Conservation (phyloP, 2,329 filamentous ascomycete genomes). For the Xylariales sp. region DNA sequence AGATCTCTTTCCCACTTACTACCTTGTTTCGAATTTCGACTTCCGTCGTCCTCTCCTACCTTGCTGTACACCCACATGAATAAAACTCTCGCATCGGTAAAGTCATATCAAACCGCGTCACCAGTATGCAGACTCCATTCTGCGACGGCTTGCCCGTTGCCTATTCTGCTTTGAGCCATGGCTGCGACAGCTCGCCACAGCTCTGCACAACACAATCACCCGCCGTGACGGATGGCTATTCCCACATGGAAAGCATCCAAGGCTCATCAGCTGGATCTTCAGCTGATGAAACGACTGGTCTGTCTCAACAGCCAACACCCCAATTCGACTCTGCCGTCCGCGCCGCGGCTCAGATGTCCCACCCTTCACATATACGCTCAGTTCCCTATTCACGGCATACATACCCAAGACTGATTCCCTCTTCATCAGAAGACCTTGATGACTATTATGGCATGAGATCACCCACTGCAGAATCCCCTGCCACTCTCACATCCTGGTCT, state of each 20-base stretch:
- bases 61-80: too few relatives aligned
- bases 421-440: conserved; percentile 31
- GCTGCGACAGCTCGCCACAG: conserved; percentile 8
- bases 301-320: conserved; percentile 8
- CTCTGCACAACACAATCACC: conserved; percentile 19
- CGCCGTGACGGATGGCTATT: conserved; percentile 8
- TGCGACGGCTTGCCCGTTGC: conserved; percentile 19
- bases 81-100: too few relatives aligned
- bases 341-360: conserved; percentile 13
- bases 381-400: conserved; percentile 16
- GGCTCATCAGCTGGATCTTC: conserved; percentile 14
- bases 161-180: conserved; percentile 11
- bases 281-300: conserved; percentile 11
- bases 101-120: background rate
- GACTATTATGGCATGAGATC: conserved; percentile 29
- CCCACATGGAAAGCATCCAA: conserved; percentile 10
- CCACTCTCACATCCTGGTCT: conserved; percentile 6
- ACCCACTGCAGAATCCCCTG: conserved; percentile 15
- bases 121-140: conserved; percentile 15
- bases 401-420: conserved; percentile 32
- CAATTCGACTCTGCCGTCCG: conserved; percentile 4
- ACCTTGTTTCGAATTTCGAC: too few relatives aligned
- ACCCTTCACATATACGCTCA: conserved; percentile 13
- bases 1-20: too few relatives aligned
- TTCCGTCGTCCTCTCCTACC: too few relatives aligned